Evolutionary conservation across 352 stramenopile genomes (phyloP).

Genomic region (Phytophthora ohioensis): DNA sequence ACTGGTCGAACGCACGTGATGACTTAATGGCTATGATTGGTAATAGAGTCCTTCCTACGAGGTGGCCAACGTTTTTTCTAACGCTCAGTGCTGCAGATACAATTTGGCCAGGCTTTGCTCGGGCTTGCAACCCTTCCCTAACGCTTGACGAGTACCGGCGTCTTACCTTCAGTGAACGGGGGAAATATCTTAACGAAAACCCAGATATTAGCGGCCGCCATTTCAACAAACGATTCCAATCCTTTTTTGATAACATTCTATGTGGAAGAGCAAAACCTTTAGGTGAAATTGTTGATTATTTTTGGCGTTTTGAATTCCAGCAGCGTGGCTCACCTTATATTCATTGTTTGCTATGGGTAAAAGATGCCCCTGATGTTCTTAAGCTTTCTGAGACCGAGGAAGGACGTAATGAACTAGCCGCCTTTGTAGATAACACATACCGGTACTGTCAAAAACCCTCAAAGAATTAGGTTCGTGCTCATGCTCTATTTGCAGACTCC

Average conservation of each 20-base stretch:
- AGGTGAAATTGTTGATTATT: neutral
- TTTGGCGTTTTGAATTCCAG: constrained; percentile 13
- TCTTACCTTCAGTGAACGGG: neutral
- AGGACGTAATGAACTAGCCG: neutral
- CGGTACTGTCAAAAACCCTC: constrained; percentile 8
- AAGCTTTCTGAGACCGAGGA: constrained; percentile 1
- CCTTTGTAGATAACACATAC: constrained; percentile 9
- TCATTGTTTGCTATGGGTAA: constrained; percentile 2
- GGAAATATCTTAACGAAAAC: constrained; percentile 7
- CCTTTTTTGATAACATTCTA: constrained; percentile 12
- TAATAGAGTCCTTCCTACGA: too few relatives aligned
- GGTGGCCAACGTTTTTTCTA: too few relatives aligned
- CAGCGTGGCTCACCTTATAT: neutral
- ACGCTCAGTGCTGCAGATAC: constrained; percentile 21
- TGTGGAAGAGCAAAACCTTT: neutral
- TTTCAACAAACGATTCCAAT: constrained; percentile 14
- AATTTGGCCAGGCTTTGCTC: constrained; percentile 38
- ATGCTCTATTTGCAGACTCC: neutral
- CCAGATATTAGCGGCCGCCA: neutral
- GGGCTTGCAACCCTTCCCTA: constrained; percentile 22
- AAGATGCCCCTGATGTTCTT: constrained; percentile 3
- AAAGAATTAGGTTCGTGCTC: neutral
- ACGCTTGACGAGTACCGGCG: neutral
- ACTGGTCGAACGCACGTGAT: too few relatives aligned
- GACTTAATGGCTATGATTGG: too few relatives aligned